Percentiles rank a stretch among this genome's conserved stretches.
These are phyloP conservation scores for Microdochium paspali DNA, from an alignment of 2,329 filamentous ascomycete genomes.

Conservation along the genomic window DNA sequence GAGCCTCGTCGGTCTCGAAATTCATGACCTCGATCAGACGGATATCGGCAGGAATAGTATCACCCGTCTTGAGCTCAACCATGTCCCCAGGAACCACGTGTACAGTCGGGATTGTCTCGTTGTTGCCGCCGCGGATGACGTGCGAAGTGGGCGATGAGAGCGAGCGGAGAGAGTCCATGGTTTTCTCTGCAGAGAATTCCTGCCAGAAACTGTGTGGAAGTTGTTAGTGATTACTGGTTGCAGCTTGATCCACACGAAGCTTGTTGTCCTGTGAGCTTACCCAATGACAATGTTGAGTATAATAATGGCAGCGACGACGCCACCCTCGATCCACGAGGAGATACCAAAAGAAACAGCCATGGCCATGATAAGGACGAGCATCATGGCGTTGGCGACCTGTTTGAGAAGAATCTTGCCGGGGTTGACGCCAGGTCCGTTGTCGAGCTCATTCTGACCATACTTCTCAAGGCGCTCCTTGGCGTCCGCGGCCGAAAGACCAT, in stretches of 20 bases:
- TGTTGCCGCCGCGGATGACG: constrained; percentile 30
- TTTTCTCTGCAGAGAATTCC: constrained; percentile 37
- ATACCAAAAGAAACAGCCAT: constrained; percentile 51
- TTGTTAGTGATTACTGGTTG: background rate
- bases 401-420: constrained; percentile 53
- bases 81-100: constrained; percentile 50
- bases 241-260: too few relatives aligned
- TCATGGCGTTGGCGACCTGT: constrained; percentile 63
- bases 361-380: constrained; percentile 49
- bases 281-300: constrained; percentile 46
- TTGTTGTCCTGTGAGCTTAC: constrained; percentile 25
- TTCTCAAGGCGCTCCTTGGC: constrained; percentile 54
- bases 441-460: constrained; percentile 60
- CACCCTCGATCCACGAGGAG: constrained; percentile 50
- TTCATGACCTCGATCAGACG: constrained; percentile 51
- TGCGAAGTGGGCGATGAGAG: constrained; percentile 33
- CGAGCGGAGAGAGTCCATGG: constrained; percentile 35
- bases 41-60: constrained; percentile 53
- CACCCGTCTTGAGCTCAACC: constrained; percentile 42
- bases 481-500: constrained; percentile 56
- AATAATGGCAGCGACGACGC: constrained; percentile 48
- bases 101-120: constrained; percentile 24
- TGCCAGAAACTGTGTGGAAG: constrained; percentile 21
- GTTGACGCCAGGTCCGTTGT: constrained; percentile 49
- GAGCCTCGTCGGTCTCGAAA: constrained; percentile 57